phyloP scores from a whole-genome alignment of 208 protist genomes.

The Spironucleus salmonicida region DNA sequence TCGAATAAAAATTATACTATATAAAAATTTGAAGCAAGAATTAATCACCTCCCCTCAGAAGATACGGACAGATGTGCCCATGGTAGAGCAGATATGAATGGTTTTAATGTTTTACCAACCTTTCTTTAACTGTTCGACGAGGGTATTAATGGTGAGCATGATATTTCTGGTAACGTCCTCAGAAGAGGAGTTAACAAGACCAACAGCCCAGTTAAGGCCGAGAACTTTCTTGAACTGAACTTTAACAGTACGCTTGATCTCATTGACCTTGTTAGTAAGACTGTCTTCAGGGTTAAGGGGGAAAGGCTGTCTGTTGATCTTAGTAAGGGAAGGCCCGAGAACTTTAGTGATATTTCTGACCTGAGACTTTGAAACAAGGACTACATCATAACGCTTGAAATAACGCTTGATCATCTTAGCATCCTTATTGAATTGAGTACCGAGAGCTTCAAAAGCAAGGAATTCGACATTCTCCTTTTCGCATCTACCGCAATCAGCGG shows the following conservation, averaged over 20 bases:
- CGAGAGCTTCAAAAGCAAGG: constrained; percentile 82
- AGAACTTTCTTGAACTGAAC: constrained; percentile 98
- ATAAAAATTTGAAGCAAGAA: too few species aligned
- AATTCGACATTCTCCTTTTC: constrained; percentile 62
- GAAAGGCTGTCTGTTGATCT: constrained; percentile 94
- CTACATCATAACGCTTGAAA: constrained; percentile 78
- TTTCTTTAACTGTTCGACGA: constrained; percentile 98
- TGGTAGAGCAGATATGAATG: constrained; percentile 94
- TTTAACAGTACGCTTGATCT: constrained; percentile 80
- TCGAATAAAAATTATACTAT: too few species aligned
- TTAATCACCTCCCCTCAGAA: too few species aligned
- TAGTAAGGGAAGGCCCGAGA: constrained; percentile 89
- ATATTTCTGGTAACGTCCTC: constrained; percentile 82
- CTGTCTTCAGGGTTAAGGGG: constrained; percentile 70
- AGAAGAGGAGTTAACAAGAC: constrained; percentile 76
- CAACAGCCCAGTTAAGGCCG: constrained; percentile 83
- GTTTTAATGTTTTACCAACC: constrained; percentile 98
- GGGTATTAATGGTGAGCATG: constrained; percentile 87
- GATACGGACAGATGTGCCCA: constrained; percentile 86
- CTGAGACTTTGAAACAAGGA: constrained; percentile 82
- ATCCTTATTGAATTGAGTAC: constrained; percentile 98
- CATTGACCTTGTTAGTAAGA: constrained; percentile 72
- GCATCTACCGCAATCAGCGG: constrained; percentile 75
- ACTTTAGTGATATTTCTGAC: constrained; percentile 83
- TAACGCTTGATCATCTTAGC: constrained; percentile 98